phyloP scores from a whole-genome alignment of 306 rosid genomes.

The Prunus davidiana region DNA sequence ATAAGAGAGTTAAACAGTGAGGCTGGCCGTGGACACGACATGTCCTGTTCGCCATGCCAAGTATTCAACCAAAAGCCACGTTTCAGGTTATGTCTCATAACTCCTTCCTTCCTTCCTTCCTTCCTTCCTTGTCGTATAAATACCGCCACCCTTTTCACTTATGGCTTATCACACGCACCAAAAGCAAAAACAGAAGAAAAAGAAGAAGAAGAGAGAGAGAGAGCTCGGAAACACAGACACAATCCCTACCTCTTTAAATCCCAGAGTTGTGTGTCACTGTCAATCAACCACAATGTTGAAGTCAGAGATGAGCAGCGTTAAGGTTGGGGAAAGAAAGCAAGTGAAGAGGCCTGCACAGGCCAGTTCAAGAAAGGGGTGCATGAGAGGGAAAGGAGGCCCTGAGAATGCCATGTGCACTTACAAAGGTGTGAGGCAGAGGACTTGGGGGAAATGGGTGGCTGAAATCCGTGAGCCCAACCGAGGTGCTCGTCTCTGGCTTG shows the following conservation, averaged over 20 bases:
- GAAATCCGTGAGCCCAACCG: conserved; percentile 94
- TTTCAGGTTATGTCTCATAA: conserved; percentile 35
- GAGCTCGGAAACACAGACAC: neutral
- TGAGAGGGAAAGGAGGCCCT: conserved; percentile 95
- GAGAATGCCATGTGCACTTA: conserved; percentile 77
- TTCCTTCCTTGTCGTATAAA: conserved; percentile 27
- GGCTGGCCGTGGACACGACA: conserved; percentile 59
- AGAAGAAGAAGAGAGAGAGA: neutral
- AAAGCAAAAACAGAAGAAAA: neutral
- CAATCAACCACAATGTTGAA: conserved; percentile 30
- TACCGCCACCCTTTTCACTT: conserved; percentile 2
- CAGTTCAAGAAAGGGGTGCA: conserved; percentile 81
- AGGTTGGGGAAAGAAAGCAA: conserved; percentile 30
- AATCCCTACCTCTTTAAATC: neutral
- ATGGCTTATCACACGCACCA: neutral
- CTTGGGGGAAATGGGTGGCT: conserved; percentile 99
- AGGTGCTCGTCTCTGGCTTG: conserved; percentile 92
- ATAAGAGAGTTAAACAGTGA: conserved; percentile 42
- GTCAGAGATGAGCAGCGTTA: conserved; percentile 19
- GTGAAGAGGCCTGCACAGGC: conserved; percentile 53
- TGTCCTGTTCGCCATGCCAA: conserved; percentile 51
- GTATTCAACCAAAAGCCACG: conserved; percentile 71
- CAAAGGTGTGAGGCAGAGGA: conserved; percentile 90
- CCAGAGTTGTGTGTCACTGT: too few relatives aligned
- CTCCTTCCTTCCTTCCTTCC: neutral